A percentile compares a stretch with the other conserved stretches of the same genome.
Conservation (phyloP, 441 rosid genomes). For the Omphalea diandra region DNA sequence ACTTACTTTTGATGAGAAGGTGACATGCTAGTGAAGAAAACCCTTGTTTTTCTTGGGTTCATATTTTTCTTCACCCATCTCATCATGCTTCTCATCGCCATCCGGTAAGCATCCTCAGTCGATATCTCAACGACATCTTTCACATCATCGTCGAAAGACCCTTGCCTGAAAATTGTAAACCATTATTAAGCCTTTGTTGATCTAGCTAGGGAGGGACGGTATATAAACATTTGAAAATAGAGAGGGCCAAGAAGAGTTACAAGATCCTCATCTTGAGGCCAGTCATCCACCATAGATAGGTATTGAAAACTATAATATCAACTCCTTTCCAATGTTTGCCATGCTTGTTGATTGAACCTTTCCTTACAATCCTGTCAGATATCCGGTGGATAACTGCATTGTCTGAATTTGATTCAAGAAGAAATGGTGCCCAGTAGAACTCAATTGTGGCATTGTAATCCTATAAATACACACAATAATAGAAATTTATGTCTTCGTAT, state of each 20-base stretch:
- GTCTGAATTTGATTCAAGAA: slow-evolving; percentile 84
- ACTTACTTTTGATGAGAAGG: slow-evolving; percentile 78
- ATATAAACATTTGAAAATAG: no score
- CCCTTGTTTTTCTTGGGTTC: slow-evolving; percentile 66
- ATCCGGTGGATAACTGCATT: slow-evolving; percentile 70
- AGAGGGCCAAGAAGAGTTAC: no score
- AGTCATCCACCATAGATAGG: slow-evolving; percentile 97
- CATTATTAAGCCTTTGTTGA: neutral
- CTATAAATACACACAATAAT: slow-evolving; percentile 26
- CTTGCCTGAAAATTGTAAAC: slow-evolving; percentile 40
- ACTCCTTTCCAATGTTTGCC: slow-evolving; percentile 76
- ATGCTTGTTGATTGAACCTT: slow-evolving; percentile 72
- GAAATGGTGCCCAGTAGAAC: slow-evolving; percentile 98
- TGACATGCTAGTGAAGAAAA: slow-evolving; percentile 92
- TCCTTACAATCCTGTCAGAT: slow-evolving; percentile 72
- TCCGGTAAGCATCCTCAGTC: slow-evolving; percentile 78
- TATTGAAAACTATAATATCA: slow-evolving; percentile 81
- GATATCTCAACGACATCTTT: slow-evolving; percentile 56
- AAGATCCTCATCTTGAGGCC: slow-evolving; percentile 77
- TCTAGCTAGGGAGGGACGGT: no score
- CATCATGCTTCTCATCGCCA: slow-evolving; percentile 75
- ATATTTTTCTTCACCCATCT: slow-evolving; percentile 77
- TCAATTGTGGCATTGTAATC: slow-evolving; percentile 91
- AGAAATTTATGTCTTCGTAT: neutral
- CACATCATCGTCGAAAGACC: slow-evolving; percentile 67